Percentiles rank a stretch among this genome's conserved stretches.
phyloP scores from a whole-genome alignment of 768 basidiomycete genomes.

The Amanita polypyramis region DNA sequence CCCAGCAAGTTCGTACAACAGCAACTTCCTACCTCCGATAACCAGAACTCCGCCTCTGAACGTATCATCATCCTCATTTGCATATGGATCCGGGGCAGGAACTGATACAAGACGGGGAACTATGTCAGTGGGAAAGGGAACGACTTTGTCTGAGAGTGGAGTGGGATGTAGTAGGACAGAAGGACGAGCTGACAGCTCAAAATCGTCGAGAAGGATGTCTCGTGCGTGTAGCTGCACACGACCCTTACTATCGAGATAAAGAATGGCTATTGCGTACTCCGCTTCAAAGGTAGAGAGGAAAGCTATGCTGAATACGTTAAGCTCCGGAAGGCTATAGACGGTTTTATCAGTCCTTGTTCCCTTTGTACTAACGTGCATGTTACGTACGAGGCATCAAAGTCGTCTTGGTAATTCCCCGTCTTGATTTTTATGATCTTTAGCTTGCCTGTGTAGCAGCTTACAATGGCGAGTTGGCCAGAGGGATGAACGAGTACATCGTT shows the following conservation, averaged over 20 bases:
- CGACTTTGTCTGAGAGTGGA: conserved; percentile 35
- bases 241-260: conserved; percentile 53
- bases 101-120: conserved; percentile 32
- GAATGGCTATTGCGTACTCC: conserved; percentile 48
- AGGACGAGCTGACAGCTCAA: conserved; percentile 38
- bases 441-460: conserved; percentile 59
- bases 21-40: conserved; percentile 54
- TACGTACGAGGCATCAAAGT: conserved; percentile 59
- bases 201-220: conserved; percentile 36
- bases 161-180: conserved; percentile 44
- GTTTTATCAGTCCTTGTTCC: neutral
- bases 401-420: conserved; percentile 39
- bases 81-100: conserved; percentile 18
- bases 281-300: conserved; percentile 41
- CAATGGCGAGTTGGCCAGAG: conserved; percentile 47
- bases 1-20: conserved; percentile 49
- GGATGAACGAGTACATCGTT: conserved; percentile 61
- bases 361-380: neutral
- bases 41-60: conserved; percentile 65
- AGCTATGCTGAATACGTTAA: conserved; percentile 56
- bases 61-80: conserved; percentile 19
- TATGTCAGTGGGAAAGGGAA: conserved; percentile 32
- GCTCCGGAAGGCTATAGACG: conserved; percentile 42
- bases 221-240: conserved; percentile 56
- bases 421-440: conserved; percentile 53